Evolutionary conservation across 345 rosid genomes (phyloP).

Genomic region (Brassica carinata): DNA sequence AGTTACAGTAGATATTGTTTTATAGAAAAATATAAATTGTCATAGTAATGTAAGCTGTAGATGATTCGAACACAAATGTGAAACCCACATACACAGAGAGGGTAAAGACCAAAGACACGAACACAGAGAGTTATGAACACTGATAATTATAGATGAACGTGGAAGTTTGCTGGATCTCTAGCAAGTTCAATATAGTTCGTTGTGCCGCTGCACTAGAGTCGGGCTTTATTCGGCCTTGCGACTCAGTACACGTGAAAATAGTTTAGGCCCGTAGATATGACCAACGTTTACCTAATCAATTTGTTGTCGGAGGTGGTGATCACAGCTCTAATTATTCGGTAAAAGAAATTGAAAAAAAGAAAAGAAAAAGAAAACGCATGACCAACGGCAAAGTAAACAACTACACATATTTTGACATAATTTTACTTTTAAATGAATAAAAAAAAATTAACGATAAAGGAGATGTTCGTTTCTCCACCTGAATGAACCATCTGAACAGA

Average conservation of each 20-base stretch:
- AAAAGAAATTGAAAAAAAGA: too few species aligned
- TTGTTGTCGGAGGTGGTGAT: too few species aligned
- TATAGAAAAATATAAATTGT: neutral
- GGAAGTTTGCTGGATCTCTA: neutral
- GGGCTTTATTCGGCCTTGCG: conserved; percentile 27
- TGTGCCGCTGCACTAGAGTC: neutral
- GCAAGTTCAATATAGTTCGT: neutral
- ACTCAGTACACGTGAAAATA: neutral
- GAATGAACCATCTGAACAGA: too few species aligned
- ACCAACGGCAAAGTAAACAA: too few species aligned
- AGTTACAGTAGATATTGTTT: neutral
- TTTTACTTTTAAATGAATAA: too few species aligned
- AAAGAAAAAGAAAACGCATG: too few species aligned
- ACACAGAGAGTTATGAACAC: neutral
- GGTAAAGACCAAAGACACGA: neutral
- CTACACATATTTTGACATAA: too few species aligned
- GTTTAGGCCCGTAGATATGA: neutral
- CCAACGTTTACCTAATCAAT: neutral
- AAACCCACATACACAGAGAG: neutral
- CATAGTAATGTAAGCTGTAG: neutral
- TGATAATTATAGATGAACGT: neutral
- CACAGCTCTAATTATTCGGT: too few species aligned
- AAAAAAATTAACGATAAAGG: too few species aligned
- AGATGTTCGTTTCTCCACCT: too few species aligned
- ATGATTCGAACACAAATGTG: neutral